These are phyloP conservation scores for Cadophora luteo-olivacea DNA, from an alignment of 2,329 filamentous ascomycete genomes.

Conservation along the genomic window DNA sequence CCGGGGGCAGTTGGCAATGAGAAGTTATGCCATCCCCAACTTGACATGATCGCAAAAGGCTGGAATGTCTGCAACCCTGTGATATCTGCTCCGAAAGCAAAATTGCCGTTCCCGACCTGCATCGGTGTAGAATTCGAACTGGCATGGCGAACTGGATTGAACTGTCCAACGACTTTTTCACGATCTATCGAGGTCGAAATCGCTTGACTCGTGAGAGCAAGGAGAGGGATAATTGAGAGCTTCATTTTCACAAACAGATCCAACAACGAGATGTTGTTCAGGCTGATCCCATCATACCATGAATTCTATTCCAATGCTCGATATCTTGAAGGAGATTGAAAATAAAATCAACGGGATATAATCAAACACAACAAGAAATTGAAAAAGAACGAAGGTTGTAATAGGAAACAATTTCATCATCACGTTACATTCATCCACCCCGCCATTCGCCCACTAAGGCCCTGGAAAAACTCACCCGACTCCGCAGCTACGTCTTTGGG, in stretches of 20 bases:
- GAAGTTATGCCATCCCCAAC: constrained; percentile 55
- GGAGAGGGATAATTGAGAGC: background rate
- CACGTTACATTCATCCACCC: constrained; percentile 22
- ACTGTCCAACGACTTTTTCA: constrained; percentile 30
- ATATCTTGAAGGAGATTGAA: background rate
- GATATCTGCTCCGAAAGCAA: constrained; percentile 54
- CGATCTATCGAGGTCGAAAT: constrained; percentile 23
- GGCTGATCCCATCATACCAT: background rate
- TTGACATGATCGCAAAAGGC: constrained; percentile 50
- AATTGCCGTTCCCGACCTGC: constrained; percentile 55
- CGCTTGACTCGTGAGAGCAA: background rate
- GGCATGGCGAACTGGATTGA: constrained; percentile 37
- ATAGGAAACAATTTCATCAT: background rate
- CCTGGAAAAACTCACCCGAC: background rate
- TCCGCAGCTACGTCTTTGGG: background rate
- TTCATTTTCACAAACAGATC: background rate
- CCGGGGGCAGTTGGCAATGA: constrained; percentile 47
- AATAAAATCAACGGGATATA: background rate
- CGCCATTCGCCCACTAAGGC: background rate
- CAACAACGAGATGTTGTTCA: background rate
- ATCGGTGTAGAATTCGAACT: constrained; percentile 44
- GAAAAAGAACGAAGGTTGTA: background rate
- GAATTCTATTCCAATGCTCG: background rate
- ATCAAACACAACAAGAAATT: background rate
- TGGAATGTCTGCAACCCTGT: constrained; percentile 54